These are phyloP conservation scores for Phialocephala subalpina DNA, from an alignment of 2,329 filamentous ascomycete genomes.

Conservation along the genomic window DNA sequence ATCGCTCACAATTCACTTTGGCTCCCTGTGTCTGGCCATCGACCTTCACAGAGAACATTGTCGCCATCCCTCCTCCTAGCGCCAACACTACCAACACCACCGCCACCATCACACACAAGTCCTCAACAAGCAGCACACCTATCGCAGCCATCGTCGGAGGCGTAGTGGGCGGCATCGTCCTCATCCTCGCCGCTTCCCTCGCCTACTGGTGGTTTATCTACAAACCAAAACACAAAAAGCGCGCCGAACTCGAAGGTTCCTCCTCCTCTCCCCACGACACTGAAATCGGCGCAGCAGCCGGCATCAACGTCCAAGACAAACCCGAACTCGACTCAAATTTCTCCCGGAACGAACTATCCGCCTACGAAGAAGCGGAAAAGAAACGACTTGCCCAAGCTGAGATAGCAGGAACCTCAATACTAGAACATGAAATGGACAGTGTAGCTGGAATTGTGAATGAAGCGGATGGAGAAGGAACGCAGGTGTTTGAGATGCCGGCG, in stretches of 20 bases:
- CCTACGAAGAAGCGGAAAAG: conserved; percentile 15
- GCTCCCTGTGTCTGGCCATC: conserved; percentile 29
- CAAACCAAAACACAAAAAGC: conserved; percentile 1
- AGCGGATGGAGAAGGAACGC: conserved; percentile 9
- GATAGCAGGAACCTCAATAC: conserved; percentile 14
- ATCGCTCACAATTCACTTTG: conserved; percentile 46
- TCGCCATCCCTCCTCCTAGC: conserved; percentile 29
- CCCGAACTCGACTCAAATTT: background rate
- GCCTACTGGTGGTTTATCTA: background rate
- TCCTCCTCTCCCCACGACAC: background rate
- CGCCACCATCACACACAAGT: background rate
- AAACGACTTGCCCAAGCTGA: conserved; percentile 7
- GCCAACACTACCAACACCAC: background rate
- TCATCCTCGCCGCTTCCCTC: background rate
- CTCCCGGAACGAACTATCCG: background rate
- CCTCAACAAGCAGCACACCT: background rate
- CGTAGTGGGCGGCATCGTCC: background rate
- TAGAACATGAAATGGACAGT: conserved; percentile 20
- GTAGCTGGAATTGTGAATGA: conserved; percentile 9
- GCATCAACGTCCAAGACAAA: background rate
- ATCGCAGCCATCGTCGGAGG: background rate
- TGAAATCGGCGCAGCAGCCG: background rate
- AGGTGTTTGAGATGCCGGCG: conserved; percentile 24
- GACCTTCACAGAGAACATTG: conserved; percentile 13
- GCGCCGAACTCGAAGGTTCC: background rate